phyloP scores from a whole-genome alignment of 306 rosid genomes.

The Acacia acuminata region DNA sequence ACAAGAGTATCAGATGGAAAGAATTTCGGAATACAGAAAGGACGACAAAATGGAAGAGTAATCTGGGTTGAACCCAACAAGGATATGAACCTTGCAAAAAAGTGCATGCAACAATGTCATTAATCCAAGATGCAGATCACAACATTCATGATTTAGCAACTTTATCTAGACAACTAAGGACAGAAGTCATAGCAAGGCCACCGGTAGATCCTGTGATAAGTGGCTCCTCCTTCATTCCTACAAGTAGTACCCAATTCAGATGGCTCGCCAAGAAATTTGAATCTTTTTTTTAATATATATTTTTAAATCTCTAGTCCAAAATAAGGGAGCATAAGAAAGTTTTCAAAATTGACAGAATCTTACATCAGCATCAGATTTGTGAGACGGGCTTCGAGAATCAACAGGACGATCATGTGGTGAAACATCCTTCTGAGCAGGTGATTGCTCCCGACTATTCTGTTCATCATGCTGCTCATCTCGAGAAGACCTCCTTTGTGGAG shows the following conservation, averaged over 20 bases:
- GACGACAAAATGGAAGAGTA: slow-evolving; percentile 37
- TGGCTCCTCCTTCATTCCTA: slow-evolving; percentile 46
- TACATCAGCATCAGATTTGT: slow-evolving; percentile 60
- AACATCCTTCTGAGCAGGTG: slow-evolving; percentile 48
- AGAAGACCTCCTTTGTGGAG: slow-evolving; percentile 51
- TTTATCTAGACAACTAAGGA: slow-evolving; percentile 24
- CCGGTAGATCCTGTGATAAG: neutral
- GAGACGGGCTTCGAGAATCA: slow-evolving; percentile 64
- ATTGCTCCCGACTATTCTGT: slow-evolving; percentile 31
- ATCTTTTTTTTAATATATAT: neutral
- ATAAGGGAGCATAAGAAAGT: neutral
- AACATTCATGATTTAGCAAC: slow-evolving; percentile 29
- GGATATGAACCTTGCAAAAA: slow-evolving; percentile 49
- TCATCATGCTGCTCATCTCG: slow-evolving; percentile 45
- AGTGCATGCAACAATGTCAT: slow-evolving; percentile 32
- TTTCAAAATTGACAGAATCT: slow-evolving; percentile 24
- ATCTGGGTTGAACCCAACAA: slow-evolving; percentile 41
- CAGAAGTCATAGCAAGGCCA: slow-evolving; percentile 7
- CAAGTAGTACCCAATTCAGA: slow-evolving; percentile 21
- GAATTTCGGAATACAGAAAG: slow-evolving; percentile 35
- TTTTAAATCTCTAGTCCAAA: neutral
- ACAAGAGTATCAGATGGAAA: slow-evolving; percentile 2
- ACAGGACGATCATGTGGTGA: slow-evolving; percentile 40
- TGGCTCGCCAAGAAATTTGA: neutral
- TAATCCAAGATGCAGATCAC: slow-evolving; percentile 34